Percentiles rank a stretch among this genome's conserved stretches.
Evolutionary conservation across 768 basidiomycete genomes (phyloP).

Genomic region (Mycena albidolilacea): DNA sequence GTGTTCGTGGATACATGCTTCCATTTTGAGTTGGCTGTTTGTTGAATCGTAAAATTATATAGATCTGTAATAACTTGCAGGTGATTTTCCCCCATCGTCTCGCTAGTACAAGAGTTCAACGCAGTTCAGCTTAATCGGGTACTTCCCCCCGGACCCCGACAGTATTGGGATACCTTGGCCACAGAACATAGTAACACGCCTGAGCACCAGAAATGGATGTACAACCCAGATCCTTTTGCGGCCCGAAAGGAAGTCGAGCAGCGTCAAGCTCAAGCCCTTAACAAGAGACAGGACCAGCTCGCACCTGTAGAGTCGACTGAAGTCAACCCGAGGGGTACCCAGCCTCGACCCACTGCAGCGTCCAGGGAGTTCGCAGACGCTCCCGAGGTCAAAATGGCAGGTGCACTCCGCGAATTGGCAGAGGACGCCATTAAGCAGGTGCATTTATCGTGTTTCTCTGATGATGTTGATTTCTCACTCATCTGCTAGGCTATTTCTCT

Average conservation of each 20-base stretch:
- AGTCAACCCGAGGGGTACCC: conserved; percentile 36
- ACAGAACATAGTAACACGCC: conserved; percentile 77
- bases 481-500: conserved; percentile 62
- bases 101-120: conserved; percentile 85
- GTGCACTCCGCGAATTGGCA: conserved; percentile 80
- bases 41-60: conserved; percentile 47
- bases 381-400: conserved; percentile 90
- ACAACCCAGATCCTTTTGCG: conserved; percentile 87
- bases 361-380: conserved; percentile 60
- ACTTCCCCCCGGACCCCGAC: conserved; percentile 87
- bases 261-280: conserved; percentile 70
- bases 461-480: conserved; percentile 29
- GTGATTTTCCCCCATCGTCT: conserved; percentile 82
- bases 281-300: conserved; percentile 57
- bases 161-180: conserved; percentile 88
- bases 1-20: conserved; percentile 68
- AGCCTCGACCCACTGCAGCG: conserved; percentile 38
- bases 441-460: conserved; percentile 4
- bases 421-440: conserved; percentile 88
- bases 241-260: conserved; percentile 78
- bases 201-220: conserved; percentile 88
- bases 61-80: conserved; percentile 85
- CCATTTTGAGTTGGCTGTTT: conserved; percentile 38
- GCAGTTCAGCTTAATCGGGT: conserved; percentile 73
- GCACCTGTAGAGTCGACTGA: conserved; percentile 15